Evolutionary conservation across 768 basidiomycete species (phyloP), one percentile per base, ranked within the genome.

Genomic region (Pleurotus salmoneostramineus): DNA sequence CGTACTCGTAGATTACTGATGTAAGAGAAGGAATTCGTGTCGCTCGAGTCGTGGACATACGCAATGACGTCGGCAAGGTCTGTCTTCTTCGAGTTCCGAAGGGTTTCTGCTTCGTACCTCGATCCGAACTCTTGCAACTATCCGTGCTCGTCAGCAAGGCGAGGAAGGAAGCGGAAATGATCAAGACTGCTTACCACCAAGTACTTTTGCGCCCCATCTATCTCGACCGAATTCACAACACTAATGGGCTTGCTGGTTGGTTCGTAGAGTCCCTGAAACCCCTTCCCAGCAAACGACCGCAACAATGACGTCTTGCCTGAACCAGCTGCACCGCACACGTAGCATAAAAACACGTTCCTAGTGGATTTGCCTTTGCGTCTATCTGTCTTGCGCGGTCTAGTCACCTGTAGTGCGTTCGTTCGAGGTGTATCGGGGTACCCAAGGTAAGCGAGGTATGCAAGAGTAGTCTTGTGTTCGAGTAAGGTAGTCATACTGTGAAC

Each of bases 21-120:
- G 73, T 98, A 97, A 48, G 93, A 95, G 71, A 99, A 99, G 7
- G 94, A 97, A 73, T 99, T 98, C 42, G 96, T 98, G 69, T 99
- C 96, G 68, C 93, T 95, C 48, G 95, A 98, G 72, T 99, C 96
- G 66, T 98, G 87, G 34, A 98, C 94, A 68, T 96, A 98, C 61
- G 95, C 83, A 60, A 98, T 91, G 43, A 98, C 92, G 72, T 99
- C 96, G 15, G 92, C 93, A 46, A 91, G 74, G 69, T 97, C 95
- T 34, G 88, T 86, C 75, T 95, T 97, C 77, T 93, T 96, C 40
- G 86, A 79, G 70, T 89, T 93, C 60, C 95, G 83, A 57, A 98
- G 74, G 7, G 84, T 88, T 71, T 98, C 96, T 0, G 91, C 81
- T 72, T 99, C 96, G 65, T 96, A 97, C 69, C 89, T 90, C 42